phyloP scores from a whole-genome alignment of 768 basidiomycete species.

The Harrya chromipes region DNA sequence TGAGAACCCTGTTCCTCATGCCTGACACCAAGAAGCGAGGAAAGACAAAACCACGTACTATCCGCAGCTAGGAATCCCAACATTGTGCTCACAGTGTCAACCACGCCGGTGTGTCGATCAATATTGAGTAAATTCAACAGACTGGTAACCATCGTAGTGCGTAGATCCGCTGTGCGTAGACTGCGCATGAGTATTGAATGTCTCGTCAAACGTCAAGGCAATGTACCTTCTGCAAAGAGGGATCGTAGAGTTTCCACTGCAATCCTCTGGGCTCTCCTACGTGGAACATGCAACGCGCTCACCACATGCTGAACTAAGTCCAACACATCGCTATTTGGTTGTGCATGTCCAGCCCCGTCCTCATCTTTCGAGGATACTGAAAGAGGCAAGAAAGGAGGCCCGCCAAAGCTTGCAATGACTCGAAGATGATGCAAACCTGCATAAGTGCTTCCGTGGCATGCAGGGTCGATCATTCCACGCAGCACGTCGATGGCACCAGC shows the following conservation, averaged over 20 bases:
- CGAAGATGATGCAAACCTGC: slow-evolving; percentile 25
- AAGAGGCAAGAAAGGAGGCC: too few relatives aligned
- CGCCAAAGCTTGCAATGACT: slow-evolving; percentile 7
- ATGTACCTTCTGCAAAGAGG: slow-evolving; percentile 16
- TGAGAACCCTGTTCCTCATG: not conserved
- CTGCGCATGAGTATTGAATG: too few relatives aligned
- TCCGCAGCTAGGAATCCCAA: slow-evolving; percentile 12
- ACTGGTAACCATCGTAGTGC: slow-evolving; percentile 4
- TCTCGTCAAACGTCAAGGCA: not conserved
- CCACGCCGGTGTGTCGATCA: slow-evolving; percentile 15
- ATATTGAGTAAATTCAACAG: slow-evolving; percentile 14
- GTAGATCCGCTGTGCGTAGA: slow-evolving; percentile 7
- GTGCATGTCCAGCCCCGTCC: too few relatives aligned
- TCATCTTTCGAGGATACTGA: too few relatives aligned
- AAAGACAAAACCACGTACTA: slow-evolving; percentile 11
- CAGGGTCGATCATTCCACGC: slow-evolving; percentile 13
- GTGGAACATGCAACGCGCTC: slow-evolving; percentile 13
- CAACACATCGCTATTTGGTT: slow-evolving; percentile 1
- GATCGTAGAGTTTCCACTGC: slow-evolving; percentile 12
- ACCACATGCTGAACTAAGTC: slow-evolving; percentile 14
- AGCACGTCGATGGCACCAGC: slow-evolving; percentile 12
- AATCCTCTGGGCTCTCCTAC: slow-evolving; percentile 13
- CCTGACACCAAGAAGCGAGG: not conserved
- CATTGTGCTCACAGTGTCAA: slow-evolving; percentile 12
- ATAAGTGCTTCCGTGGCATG: slow-evolving; percentile 5